Evolutionary conservation across 83 land plant genomes (phyloP).

Genomic region (Thuja plicata): DNA sequence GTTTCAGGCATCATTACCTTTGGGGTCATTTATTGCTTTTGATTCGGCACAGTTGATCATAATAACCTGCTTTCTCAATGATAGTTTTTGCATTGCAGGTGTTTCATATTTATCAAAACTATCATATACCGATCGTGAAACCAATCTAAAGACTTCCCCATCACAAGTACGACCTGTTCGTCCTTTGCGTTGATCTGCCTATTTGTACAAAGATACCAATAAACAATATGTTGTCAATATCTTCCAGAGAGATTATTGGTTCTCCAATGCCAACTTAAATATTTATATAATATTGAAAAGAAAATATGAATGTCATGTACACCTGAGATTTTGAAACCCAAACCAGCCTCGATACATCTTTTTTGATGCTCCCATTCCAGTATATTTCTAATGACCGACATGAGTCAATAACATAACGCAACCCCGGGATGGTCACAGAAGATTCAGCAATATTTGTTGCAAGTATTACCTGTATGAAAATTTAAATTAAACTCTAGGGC

Average conservation of each 20-base stretch:
- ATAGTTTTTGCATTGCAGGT: slow-evolving; percentile 71
- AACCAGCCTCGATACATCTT: slow-evolving; percentile 55
- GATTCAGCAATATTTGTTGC: slow-evolving; percentile 96
- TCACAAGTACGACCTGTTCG: slow-evolving; percentile 92
- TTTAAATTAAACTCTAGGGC: neutral
- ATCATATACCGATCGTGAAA: slow-evolving; percentile 51
- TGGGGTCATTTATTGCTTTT: slow-evolving; percentile 79
- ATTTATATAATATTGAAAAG: neutral
- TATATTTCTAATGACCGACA: slow-evolving; percentile 81
- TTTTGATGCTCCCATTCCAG: slow-evolving; percentile 60
- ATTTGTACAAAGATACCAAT: neutral
- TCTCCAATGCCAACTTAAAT: neutral
- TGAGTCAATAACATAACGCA: slow-evolving; percentile 80
- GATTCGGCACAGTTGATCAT: slow-evolving; percentile 72
- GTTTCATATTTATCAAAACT: slow-evolving; percentile 54
- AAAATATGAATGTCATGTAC: neutral
- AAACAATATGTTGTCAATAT: neutral
- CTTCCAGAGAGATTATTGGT: neutral
- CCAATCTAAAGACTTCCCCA: slow-evolving; percentile 75
- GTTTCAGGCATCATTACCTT: slow-evolving; percentile 36
- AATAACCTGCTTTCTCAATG: slow-evolving; percentile 77
- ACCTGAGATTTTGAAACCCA: slow-evolving; percentile 98
- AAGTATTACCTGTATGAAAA: slow-evolving; percentile 63
- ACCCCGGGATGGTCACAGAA: slow-evolving; percentile 82
- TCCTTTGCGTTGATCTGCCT: slow-evolving; percentile 95